Conservation (phyloP, 73 alveolate genomes). For the Effrenium voratum region DNA sequence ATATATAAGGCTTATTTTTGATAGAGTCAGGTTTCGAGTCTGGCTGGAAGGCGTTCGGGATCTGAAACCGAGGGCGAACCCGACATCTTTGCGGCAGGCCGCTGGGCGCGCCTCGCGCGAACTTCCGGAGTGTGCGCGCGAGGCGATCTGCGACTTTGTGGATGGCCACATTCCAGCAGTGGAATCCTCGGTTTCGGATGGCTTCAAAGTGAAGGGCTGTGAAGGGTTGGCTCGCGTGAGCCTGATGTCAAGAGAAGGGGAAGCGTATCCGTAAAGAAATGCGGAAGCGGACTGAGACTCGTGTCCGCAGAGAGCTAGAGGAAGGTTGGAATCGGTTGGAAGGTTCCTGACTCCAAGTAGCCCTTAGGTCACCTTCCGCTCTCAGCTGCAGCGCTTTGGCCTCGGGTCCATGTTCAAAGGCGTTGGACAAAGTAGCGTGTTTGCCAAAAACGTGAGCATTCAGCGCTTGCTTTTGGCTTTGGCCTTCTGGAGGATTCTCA, state of each 20-base stretch:
- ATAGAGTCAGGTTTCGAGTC: too few species aligned
- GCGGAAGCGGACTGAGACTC: background rate
- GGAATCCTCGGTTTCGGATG: too few species aligned
- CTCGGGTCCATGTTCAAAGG: background rate
- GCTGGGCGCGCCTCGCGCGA: background rate
- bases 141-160: slow-evolving; percentile 79
- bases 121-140: background rate
- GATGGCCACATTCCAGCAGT: slow-evolving; percentile 87
- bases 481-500: background rate
- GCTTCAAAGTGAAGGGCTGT: too few species aligned
- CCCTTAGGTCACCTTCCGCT: slow-evolving; percentile 81
- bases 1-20: too few species aligned
- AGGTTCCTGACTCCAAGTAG: background rate
- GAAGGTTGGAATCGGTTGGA: background rate
- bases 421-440: background rate
- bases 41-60: too few species aligned
- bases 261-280: too few species aligned
- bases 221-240: background rate
- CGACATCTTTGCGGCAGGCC: slow-evolving; percentile 70
- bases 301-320: background rate
- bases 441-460: background rate
- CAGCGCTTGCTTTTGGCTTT: background rate
- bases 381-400: slow-evolving; percentile 62
- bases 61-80: slow-evolving; percentile 79
- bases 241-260: background rate